Conservation (phyloP, 108 stramenopile genomes). For the Conticribra weissflogii region DNA sequence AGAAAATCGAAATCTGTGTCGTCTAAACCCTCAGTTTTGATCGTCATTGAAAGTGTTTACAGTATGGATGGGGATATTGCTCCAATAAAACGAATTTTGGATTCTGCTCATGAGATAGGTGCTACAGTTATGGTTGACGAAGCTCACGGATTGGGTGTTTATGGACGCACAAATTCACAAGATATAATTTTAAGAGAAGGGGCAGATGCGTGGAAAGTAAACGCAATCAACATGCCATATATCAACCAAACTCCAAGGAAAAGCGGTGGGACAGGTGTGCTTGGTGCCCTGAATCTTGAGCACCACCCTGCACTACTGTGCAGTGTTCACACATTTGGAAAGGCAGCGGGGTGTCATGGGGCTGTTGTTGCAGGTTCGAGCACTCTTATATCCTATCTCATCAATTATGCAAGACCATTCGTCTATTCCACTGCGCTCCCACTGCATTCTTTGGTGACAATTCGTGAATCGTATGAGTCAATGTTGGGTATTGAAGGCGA, state of each 20-base stretch:
- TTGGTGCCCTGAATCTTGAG: conserved; percentile 73
- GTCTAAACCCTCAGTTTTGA: conserved; percentile 45
- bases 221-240: too few species aligned
- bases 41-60: conserved; percentile 95
- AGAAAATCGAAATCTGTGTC: not conserved
- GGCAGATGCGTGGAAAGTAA: too few species aligned
- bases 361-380: conserved; percentile 80
- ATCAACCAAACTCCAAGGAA: not conserved
- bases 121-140: conserved; percentile 88
- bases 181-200: conserved; percentile 38
- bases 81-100: conserved; percentile 77
- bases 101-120: conserved; percentile 58
- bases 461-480: conserved; percentile 79
- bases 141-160: conserved; percentile 89
- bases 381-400: conserved; percentile 74
- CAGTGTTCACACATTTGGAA: conserved; percentile 95
- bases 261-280: conserved; percentile 75
- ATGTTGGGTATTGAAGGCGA: conserved; percentile 67
- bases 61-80: conserved; percentile 98
- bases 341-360: conserved; percentile 97
- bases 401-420: conserved; percentile 95
- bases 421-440: conserved; percentile 95
- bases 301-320: conserved; percentile 82
- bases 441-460: conserved; percentile 78
- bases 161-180: conserved; percentile 60